Evolutionary conservation across 2,329 filamentous ascomycete genomes (phyloP).

Genomic region (Paecilomyces formosus): DNA sequence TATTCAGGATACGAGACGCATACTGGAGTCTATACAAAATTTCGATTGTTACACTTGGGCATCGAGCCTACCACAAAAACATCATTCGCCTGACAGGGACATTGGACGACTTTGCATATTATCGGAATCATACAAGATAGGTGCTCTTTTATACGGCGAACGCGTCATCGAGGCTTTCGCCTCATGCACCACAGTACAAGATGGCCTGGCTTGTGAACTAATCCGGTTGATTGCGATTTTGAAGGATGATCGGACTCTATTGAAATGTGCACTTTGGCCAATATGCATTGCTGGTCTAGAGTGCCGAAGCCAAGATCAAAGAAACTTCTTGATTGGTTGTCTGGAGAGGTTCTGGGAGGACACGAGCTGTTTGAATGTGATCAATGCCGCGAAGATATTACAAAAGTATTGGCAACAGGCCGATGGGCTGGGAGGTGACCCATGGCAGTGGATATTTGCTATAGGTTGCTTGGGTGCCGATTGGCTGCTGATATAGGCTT

Average conservation of each 20-base stretch:
- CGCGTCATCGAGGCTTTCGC: slow-evolving; percentile 21
- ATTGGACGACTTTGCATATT: slow-evolving; percentile 16
- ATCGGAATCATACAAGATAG: slow-evolving; percentile 21
- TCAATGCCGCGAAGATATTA: slow-evolving; percentile 23
- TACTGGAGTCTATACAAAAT: neutral
- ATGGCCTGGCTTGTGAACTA: slow-evolving; percentile 16
- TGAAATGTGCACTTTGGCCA: slow-evolving; percentile 29
- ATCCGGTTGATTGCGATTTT: slow-evolving; percentile 16
- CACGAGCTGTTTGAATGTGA: slow-evolving; percentile 24
- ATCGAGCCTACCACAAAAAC: slow-evolving; percentile 1
- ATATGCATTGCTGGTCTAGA: slow-evolving; percentile 27
- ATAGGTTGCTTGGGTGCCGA: slow-evolving; percentile 20
- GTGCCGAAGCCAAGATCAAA: slow-evolving; percentile 14
- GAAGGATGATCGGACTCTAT: slow-evolving; percentile 15
- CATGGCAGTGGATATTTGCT: slow-evolving; percentile 20
- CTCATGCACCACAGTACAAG: neutral
- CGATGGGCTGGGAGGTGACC: neutral
- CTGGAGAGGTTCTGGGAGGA: slow-evolving; percentile 22
- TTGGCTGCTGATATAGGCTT: slow-evolving; percentile 23
- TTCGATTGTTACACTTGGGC: neutral
- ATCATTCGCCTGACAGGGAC: slow-evolving; percentile 8
- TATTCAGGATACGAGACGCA: neutral
- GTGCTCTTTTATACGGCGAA: slow-evolving; percentile 22
- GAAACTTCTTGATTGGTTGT: slow-evolving; percentile 14
- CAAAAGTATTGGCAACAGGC: slow-evolving; percentile 17